A percentile compares a stretch with the other conserved stretches of the same genome.
These are phyloP conservation scores for Scopulariopsis brevicaulis DNA, from an alignment of 2,329 filamentous ascomycete species.

Conservation along the genomic window DNA sequence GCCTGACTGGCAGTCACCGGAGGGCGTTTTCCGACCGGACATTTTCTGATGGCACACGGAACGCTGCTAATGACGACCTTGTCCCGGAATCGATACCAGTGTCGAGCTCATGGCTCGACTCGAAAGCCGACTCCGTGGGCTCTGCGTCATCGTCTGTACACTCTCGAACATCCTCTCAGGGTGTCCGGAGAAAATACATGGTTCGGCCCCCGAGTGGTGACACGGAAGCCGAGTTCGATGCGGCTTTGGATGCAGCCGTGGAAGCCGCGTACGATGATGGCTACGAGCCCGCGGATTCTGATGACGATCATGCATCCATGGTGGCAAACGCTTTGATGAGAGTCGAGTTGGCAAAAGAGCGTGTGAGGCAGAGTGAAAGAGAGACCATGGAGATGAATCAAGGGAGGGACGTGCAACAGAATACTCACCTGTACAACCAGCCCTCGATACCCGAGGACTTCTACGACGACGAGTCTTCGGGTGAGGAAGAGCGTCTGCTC, in stretches of 20 bases:
- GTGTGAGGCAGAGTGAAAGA: conserved; percentile 60
- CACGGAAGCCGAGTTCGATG: conserved; percentile 86
- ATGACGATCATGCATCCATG: conserved; percentile 36
- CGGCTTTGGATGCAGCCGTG: conserved; percentile 86
- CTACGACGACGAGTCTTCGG: conserved; percentile 52
- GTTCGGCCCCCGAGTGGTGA: conserved; percentile 51
- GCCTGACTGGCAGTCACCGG: not conserved
- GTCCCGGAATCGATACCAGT: conserved; percentile 58
- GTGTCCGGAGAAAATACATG: conserved; percentile 58
- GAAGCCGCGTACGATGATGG: conserved; percentile 94
- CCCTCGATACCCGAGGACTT: conserved; percentile 34
- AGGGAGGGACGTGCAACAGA: conserved; percentile 24
- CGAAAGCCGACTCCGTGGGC: conserved; percentile 79
- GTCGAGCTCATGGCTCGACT: conserved; percentile 87
- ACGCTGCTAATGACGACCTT: conserved; percentile 17
- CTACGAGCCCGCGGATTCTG: conserved; percentile 58
- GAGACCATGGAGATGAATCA: conserved; percentile 45
- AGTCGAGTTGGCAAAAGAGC: conserved; percentile 66
- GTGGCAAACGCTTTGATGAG: conserved; percentile 38
- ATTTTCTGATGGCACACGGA: conserved; percentile 10
- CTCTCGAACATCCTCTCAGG: conserved; percentile 63
- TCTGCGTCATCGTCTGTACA: conserved; percentile 72
- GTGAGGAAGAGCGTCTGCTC: conserved; percentile 65
- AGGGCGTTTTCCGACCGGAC: not conserved
- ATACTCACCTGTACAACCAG: not conserved